phyloP scores from a whole-genome alignment of 176 grass and related monocot species.

The Carex parvula region DNA sequence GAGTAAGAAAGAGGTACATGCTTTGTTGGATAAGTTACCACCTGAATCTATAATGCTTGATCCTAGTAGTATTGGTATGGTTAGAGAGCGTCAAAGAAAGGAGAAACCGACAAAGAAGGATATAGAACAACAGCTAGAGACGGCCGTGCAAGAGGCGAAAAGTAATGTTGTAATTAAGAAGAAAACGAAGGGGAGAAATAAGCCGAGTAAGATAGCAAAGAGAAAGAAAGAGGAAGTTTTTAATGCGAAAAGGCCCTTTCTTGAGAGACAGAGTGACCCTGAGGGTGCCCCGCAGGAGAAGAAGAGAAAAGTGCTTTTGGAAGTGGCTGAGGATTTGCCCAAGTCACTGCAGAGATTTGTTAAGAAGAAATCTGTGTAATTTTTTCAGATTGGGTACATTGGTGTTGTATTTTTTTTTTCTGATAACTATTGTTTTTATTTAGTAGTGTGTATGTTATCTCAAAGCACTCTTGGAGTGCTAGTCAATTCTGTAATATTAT shows the following conservation, averaged over 20 bases:
- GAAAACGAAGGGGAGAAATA: constrained; percentile 94
- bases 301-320: constrained; percentile 23
- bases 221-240: constrained; percentile 73
- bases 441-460: background rate
- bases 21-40: constrained; percentile 73
- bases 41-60: constrained; percentile 87
- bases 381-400: background rate
- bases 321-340: constrained; percentile 34
- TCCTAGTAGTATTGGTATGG: constrained; percentile 56
- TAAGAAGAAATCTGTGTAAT: constrained; percentile 30
- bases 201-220: constrained; percentile 71
- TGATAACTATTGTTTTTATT: background rate
- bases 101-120: constrained; percentile 56
- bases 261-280: constrained; percentile 39
- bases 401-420: background rate
- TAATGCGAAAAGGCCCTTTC: constrained; percentile 59
- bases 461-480: background rate
- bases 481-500: constrained; percentile 4
- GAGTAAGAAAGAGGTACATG: constrained; percentile 72
- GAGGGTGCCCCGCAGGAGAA: constrained; percentile 39
- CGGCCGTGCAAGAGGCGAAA: constrained; percentile 50
- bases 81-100: constrained; percentile 52
- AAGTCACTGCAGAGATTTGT: constrained; percentile 70
- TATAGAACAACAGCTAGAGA: constrained; percentile 55
- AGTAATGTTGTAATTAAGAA: constrained; percentile 54